Percentiles rank a stretch among this genome's conserved stretches.
Conservation (phyloP, 1,139 yeast genomes). For the Yamadazyma buinensis region DNA sequence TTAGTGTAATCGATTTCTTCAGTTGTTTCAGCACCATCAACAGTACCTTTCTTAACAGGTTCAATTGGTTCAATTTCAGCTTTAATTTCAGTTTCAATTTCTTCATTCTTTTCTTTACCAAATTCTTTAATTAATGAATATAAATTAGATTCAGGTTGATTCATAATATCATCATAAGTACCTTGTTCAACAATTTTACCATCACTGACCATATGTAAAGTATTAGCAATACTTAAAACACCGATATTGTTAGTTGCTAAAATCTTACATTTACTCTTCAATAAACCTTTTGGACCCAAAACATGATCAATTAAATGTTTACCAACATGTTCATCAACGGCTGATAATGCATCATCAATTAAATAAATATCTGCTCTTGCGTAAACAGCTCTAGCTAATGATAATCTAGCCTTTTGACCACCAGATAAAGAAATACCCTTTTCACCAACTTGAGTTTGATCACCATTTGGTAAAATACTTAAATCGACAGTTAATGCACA, state of each 20-base stretch:
- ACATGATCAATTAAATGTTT: slow-evolving; percentile 52
- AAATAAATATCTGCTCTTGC: slow-evolving; percentile 90
- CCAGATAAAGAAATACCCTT: slow-evolving; percentile 96
- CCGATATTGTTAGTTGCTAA: slow-evolving; percentile 88
- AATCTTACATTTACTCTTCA: slow-evolving; percentile 71
- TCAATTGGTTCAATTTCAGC: background rate
- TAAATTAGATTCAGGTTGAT: slow-evolving; percentile 52
- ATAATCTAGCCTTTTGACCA: slow-evolving; percentile 93
- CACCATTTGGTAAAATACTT: slow-evolving; percentile 80
- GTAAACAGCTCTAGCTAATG: slow-evolving; percentile 93
- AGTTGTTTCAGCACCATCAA: slow-evolving; percentile 3
- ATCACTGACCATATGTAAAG: slow-evolving; percentile 65
- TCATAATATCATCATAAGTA: slow-evolving; percentile 54
- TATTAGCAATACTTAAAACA: slow-evolving; percentile 75
- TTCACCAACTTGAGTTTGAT: slow-evolving; percentile 89
- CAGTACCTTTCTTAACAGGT: slow-evolving; percentile 3
- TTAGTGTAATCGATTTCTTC: slow-evolving; percentile 16
- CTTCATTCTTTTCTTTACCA: slow-evolving; percentile 50
- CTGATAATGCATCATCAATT: slow-evolving; percentile 76
- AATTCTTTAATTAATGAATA: slow-evolving; percentile 67
- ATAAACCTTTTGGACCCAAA: slow-evolving; percentile 77
- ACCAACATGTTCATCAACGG: slow-evolving; percentile 95
- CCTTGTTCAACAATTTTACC: slow-evolving; percentile 84
- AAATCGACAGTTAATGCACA: slow-evolving; percentile 88
- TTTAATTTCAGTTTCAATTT: slow-evolving; percentile 9